These are phyloP conservation scores for Nitzschia sp. DNA, from an alignment of 108 stramenopile genomes.

Conservation along the genomic window DNA sequence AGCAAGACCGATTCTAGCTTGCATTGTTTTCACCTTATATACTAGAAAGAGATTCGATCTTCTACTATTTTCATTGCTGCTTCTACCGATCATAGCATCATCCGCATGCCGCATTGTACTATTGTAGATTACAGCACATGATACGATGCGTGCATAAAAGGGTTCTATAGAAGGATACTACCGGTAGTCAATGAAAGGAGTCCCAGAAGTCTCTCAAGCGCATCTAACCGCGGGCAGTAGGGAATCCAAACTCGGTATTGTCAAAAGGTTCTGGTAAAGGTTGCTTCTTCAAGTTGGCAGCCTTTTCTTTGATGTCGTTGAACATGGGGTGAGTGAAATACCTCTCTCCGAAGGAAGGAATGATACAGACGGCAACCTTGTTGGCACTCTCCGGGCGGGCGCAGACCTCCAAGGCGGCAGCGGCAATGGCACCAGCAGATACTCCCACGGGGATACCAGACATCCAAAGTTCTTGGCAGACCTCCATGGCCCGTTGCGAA, in stretches of 20 bases:
- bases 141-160: too few species aligned
- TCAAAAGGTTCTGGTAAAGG: slow-evolving; percentile 65
- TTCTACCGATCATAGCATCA: too few species aligned
- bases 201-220: too few species aligned
- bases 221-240: slow-evolving; percentile 50
- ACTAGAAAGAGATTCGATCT: too few species aligned
- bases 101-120: too few species aligned
- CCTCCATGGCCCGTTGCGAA: slow-evolving; percentile 54
- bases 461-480: slow-evolving; percentile 55
- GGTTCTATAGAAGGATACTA: too few species aligned
- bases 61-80: too few species aligned
- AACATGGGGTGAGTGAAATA: slow-evolving; percentile 62
- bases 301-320: slow-evolving; percentile 47
- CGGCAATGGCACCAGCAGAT: slow-evolving; percentile 66
- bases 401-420: slow-evolving; percentile 57
- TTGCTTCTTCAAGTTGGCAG: slow-evolving; percentile 45
- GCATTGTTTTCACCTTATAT: too few species aligned
- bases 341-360: slow-evolving; percentile 76
- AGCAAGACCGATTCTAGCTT: too few species aligned
- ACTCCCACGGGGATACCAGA: slow-evolving; percentile 63
- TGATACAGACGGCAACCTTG: slow-evolving; percentile 63
- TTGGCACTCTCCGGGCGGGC: slow-evolving; percentile 53
- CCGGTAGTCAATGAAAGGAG: too few species aligned
- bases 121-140: too few species aligned
- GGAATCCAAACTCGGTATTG: slow-evolving; percentile 66